phyloP scores from a whole-genome alignment of 2,329 filamentous ascomycete genomes.

The Mycosphaerella sp. region DNA sequence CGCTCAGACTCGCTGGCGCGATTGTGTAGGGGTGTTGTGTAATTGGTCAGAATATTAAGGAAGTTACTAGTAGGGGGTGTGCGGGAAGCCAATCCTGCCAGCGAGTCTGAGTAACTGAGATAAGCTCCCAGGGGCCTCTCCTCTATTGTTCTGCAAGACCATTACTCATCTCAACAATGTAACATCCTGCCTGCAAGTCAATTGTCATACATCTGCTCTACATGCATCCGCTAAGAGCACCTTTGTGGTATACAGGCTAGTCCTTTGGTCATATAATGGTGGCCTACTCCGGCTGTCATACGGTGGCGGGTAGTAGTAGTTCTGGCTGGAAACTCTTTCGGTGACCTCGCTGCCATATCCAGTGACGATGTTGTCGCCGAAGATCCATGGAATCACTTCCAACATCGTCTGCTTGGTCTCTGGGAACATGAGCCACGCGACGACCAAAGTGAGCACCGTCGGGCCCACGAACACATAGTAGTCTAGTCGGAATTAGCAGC shows the following conservation, averaged over 20 bases:
- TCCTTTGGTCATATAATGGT: neutral
- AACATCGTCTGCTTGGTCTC: slow-evolving; percentile 24
- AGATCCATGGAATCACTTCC: slow-evolving; percentile 40
- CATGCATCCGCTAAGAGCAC: neutral
- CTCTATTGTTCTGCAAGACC: too few relatives aligned
- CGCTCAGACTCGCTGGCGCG: too few relatives aligned
- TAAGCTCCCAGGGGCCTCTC: too few relatives aligned
- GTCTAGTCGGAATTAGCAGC: slow-evolving; percentile 31
- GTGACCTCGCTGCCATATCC: neutral
- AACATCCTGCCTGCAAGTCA: too few relatives aligned
- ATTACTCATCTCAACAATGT: too few relatives aligned
- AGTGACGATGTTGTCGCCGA: slow-evolving; percentile 18
- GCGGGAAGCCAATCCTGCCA: too few relatives aligned
- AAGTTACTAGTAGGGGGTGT: too few relatives aligned
- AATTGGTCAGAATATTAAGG: too few relatives aligned
- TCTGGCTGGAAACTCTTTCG: too few relatives aligned
- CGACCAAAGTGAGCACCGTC: slow-evolving; percentile 43
- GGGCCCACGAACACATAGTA: slow-evolving; percentile 53
- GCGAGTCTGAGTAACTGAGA: too few relatives aligned
- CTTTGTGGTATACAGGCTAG: neutral
- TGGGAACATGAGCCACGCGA: slow-evolving; percentile 50
- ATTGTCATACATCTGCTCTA: neutral
- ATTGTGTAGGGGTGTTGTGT: too few relatives aligned
- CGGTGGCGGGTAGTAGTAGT: too few relatives aligned
- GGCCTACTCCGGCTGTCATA: neutral